Conservation (phyloP, 805 yeast genomes). For the Lachancea meyersii region DNA sequence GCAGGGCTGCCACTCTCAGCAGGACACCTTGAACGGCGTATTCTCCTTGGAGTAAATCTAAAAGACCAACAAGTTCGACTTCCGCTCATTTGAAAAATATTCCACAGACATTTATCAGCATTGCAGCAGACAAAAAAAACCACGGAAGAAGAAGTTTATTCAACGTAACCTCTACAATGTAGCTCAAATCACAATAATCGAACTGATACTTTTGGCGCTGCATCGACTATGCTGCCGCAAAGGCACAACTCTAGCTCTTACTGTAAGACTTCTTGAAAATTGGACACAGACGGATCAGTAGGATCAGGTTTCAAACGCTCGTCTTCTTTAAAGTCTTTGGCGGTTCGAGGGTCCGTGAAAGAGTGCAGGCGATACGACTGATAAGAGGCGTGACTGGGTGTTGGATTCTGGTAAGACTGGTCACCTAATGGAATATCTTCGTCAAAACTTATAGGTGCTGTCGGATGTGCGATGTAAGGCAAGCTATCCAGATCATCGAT, state of each 20-base stretch:
- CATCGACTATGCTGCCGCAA: neutral
- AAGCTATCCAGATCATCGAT: slow-evolving; percentile 6
- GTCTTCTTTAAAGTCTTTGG: neutral
- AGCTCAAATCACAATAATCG: too few species aligned
- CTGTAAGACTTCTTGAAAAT: neutral
- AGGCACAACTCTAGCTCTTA: neutral
- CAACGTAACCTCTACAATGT: too few species aligned
- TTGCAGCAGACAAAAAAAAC: too few species aligned
- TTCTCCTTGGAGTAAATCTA: too few species aligned
- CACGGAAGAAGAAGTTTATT: too few species aligned
- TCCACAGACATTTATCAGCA: too few species aligned
- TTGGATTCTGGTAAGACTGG: neutral
- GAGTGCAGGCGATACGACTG: slow-evolving; percentile 1
- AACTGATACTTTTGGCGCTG: too few species aligned
- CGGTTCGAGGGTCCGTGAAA: neutral
- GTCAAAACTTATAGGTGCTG: slow-evolving; percentile 4
- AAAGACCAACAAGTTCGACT: too few species aligned
- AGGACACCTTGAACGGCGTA: too few species aligned
- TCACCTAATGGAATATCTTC: slow-evolving; percentile 4
- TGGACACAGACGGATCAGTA: too few species aligned
- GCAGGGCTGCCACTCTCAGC: too few species aligned
- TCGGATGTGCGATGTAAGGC: slow-evolving; percentile 1
- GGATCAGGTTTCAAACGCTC: neutral
- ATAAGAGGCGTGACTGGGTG: slow-evolving; percentile 4
- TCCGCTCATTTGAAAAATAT: too few species aligned